A percentile compares a stretch with the other conserved stretches of the same genome.
Conservation (phyloP, 768 basidiomycete species). For the Pulveroboletus sp. region DNA sequence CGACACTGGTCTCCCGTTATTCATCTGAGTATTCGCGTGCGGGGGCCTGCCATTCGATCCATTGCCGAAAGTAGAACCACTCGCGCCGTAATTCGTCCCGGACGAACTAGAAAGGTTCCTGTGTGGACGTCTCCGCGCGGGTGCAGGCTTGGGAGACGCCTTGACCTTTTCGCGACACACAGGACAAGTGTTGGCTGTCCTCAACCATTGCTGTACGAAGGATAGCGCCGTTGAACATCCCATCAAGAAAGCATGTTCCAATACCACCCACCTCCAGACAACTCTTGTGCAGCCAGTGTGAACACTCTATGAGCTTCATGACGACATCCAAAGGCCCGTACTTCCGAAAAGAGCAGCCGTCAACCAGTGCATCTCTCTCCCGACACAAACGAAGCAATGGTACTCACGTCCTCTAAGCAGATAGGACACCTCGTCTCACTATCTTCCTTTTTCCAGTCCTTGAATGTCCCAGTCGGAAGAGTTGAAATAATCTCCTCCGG, state of each 20-base stretch:
- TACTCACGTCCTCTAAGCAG: conserved; percentile 75
- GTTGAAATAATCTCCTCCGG: conserved; percentile 55
- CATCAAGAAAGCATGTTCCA: not conserved
- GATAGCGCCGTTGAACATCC: conserved; percentile 1
- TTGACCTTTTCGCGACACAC: conserved; percentile 68
- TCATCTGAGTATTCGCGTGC: conserved; percentile 6
- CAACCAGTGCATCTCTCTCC: not conserved
- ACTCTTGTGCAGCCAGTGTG: conserved; percentile 76
- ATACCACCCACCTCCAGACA: conserved; percentile 60
- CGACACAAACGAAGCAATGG: too few species aligned
- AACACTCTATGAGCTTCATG: conserved; percentile 62
- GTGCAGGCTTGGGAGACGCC: conserved; percentile 19
- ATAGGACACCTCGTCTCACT: conserved; percentile 78
- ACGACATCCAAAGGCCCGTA: conserved; percentile 60
- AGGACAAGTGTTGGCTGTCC: conserved; percentile 70
- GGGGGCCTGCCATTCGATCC: conserved; percentile 2
- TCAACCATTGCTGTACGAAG: conserved; percentile 67
- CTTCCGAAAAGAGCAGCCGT: conserved; percentile 34
- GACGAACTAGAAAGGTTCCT: conserved; percentile 4
- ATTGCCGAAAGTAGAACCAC: not conserved
- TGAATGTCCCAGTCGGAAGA: conserved; percentile 57
- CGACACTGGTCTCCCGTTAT: conserved; percentile 13
- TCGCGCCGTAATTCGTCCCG: conserved; percentile 8
- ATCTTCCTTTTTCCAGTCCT: conserved; percentile 62
- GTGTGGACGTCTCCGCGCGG: conserved; percentile 16